phyloP scores from a whole-genome alignment of 179 eudicot species.

The Nepenthes alata region DNA sequence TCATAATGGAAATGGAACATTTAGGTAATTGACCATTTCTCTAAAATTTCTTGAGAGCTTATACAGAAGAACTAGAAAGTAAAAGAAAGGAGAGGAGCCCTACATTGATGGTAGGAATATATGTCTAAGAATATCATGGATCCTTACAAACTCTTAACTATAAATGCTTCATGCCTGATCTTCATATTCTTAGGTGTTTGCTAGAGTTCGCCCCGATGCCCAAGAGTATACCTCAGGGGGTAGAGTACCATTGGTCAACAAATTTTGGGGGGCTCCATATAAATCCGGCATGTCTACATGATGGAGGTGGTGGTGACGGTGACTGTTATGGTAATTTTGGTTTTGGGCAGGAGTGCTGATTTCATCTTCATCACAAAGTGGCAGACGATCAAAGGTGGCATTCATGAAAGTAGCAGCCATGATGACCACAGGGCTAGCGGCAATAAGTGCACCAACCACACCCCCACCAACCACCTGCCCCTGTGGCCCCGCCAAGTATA shows the following conservation, averaged over 20 bases:
- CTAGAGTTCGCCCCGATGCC: slow-evolving; percentile 25
- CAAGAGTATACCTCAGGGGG: slow-evolving; percentile 30
- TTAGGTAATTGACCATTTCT: too few species aligned
- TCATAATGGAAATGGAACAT: too few species aligned
- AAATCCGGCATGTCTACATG: slow-evolving; percentile 20
- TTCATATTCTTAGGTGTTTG: slow-evolving; percentile 15
- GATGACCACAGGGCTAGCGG: slow-evolving; percentile 29
- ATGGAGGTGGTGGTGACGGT: slow-evolving; percentile 22
- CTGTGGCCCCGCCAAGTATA: slow-evolving; percentile 28
- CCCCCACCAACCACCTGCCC: slow-evolving; percentile 40
- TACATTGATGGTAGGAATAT: too few species aligned
- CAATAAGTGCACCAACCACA: slow-evolving; percentile 30
- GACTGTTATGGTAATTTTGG: slow-evolving; percentile 19
- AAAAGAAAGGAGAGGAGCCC: too few species aligned
- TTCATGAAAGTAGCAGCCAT: slow-evolving; percentile 33
- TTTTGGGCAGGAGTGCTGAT: slow-evolving; percentile 10
- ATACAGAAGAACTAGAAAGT: too few species aligned
- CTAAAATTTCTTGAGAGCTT: too few species aligned
- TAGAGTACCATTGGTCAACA: slow-evolving; percentile 21
- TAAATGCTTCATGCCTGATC: background rate
- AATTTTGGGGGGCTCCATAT: slow-evolving; percentile 22
- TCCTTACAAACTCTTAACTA: too few species aligned
- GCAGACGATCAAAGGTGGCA: slow-evolving; percentile 28
- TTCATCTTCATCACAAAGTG: slow-evolving; percentile 20
- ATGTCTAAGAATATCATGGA: too few species aligned